Evolutionary conservation across 2,329 filamentous ascomycete genomes (phyloP), one percentile per base, ranked within the genome.

Genomic region (Biscogniauxia mediterranea): DNA sequence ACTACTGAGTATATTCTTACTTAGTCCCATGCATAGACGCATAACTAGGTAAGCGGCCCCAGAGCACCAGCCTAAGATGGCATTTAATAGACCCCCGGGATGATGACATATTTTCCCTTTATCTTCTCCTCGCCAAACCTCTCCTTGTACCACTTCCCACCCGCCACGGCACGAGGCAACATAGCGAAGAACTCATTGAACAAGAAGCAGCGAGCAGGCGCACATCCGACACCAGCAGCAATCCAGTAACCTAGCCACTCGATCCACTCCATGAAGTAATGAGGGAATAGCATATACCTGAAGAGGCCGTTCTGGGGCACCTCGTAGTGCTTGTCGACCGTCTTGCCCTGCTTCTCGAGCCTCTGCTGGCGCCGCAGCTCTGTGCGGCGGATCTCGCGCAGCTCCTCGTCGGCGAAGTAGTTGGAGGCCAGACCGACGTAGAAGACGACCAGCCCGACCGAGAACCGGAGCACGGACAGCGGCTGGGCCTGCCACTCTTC

Each of bases 211-310:
- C 93, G 81, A 23, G 92, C 94, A 0, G 95, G 94, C 54, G 86
- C 79, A 71, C 89, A 92, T 4, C 78, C 76, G 78, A 81, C 84
- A 1, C 87, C 88, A 60, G 88, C 84, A 68, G 90, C 84, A 75
- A 97, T 84, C 81, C 89, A 93, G 75, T 93, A 99, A 0, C 95
- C 95, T 3, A 84, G 76, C 95, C 95, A 99, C 81, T 99, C 95
- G 57, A 97, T 75, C 95, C 95, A 99, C 79, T 99, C 95, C 73
- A 89, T 90, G n/a, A 96, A 81, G 75, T 97, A 99, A 75, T 99
- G 95, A 67, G 95, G 93, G 75, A 89, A 97, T 61, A 98, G 82
- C 72, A 97, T 85, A 70, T 88, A 89, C 66, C 84, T 82, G 77
- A 98, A 99, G 55, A 97, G 77, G 0, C 93, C 93, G 56, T 89